Evolutionary conservation across 140 eudicot species (phyloP), one percentile per base, ranked within the genome.

Genomic region (Cichorium intybus): DNA sequence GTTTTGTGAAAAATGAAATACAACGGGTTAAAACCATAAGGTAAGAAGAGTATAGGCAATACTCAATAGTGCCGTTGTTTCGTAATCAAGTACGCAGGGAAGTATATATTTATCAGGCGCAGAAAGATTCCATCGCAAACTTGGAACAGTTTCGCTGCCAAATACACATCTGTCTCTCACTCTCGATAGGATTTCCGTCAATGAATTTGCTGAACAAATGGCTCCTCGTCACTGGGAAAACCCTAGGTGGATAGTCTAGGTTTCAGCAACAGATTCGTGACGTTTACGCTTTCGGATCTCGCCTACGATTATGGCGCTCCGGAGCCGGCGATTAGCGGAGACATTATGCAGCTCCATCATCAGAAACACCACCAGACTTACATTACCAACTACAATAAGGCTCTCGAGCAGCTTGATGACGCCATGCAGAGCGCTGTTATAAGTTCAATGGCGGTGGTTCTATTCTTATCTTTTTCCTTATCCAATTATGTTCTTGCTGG

Each of bases 291-390:
- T n/a, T 97, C 99, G 66, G 95, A 93, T 85, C 97, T 93, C 0
- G 63, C 86, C 12, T 93, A 93, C 82, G 97, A 88, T 69, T 93
- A 93, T 66, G 97, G 95, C 58, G 99, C 87, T 7, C 95, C 88
- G 3, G 95, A 85, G 87, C 97, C 97, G 10, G 97, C 83, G 10
- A 88, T 93, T 54, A 88, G 94, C 72, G 93, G 82, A 20, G 97
- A 93, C 66, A 93, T 93, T 63, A 93, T 93, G 99, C 80, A 83
- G 83, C 83, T 93, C 50, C 99, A 93, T 79, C 99, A 93, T 76
- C 89, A 84, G 77, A 93, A 88, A 72, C 99, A 93, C 57, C 99
- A 93, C 72, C 99, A 93, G 77, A 27, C 99, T 62, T 93, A 93
- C 84, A 61, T 93, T 33, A 93, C 97, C 60, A 93, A 93, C 56